phyloP scores from a whole-genome alignment of 1,284 basidiomycete genomes.

The Cronartium quercuum region DNA sequence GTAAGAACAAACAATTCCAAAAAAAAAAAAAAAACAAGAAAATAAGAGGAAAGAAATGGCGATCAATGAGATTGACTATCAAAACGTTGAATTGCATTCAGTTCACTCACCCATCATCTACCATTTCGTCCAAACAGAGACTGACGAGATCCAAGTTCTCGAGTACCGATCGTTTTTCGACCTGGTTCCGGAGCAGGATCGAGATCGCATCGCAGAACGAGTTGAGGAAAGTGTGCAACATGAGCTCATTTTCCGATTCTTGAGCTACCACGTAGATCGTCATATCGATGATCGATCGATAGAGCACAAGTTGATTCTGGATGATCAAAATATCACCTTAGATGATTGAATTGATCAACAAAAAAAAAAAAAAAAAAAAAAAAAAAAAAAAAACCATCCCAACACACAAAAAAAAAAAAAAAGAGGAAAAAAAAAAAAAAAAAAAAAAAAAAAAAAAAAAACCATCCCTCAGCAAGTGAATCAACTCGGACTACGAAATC shows the following conservation, averaged over 20 bases:
- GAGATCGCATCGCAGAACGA: slow-evolving; percentile 81
- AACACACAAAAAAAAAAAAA: too few species aligned
- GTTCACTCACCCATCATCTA: slow-evolving; percentile 77
- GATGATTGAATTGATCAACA: neutral
- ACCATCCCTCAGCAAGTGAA: too few species aligned
- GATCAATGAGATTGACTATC: neutral
- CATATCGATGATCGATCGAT: slow-evolving; percentile 88
- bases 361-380: too few species aligned
- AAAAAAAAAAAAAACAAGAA: neutral
- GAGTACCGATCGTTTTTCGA: slow-evolving; percentile 89
- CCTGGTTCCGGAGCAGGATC: slow-evolving; percentile 77
- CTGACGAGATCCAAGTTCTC: slow-evolving; percentile 92
- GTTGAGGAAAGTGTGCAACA: slow-evolving; percentile 76
- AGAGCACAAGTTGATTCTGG: slow-evolving; percentile 82
- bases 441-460: too few species aligned
- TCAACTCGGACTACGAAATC: too few species aligned
- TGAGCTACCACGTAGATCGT: slow-evolving; percentile 90
- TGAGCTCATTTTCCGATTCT: slow-evolving; percentile 86
- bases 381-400: too few species aligned
- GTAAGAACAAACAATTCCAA: neutral
- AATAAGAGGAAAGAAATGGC: neutral
- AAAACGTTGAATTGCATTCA: neutral
- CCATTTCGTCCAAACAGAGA: slow-evolving; percentile 89
- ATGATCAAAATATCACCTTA: slow-evolving; percentile 90
- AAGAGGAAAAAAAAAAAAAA: too few species aligned